Evolutionary conservation across 106 monocot species (phyloP).

Genomic region (Narthecium ossifragum): DNA sequence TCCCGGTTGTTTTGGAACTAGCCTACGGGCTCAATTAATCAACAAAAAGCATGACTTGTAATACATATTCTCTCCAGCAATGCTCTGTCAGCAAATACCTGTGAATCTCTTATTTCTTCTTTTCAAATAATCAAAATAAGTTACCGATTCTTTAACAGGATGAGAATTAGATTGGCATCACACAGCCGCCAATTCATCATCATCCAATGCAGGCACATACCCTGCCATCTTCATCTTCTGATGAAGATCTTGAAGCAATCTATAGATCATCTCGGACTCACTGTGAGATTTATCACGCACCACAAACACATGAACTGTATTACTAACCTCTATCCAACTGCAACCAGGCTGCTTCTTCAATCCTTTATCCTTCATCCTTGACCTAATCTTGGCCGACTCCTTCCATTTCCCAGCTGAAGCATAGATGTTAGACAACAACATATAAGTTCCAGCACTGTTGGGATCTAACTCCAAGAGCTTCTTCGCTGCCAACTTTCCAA

Average conservation of each 20-base stretch:
- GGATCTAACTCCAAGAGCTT: constrained; percentile 52
- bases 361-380: constrained; percentile 52
- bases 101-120: background rate
- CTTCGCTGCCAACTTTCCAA: constrained; percentile 49
- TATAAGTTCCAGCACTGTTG: constrained; percentile 50
- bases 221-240: constrained; percentile 43
- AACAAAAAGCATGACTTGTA: background rate
- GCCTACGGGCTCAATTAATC: too few species aligned
- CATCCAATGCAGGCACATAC: constrained; percentile 4
- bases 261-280: constrained; percentile 29
- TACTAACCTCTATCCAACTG: constrained; percentile 76
- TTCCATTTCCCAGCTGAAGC: constrained; percentile 59
- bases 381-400: constrained; percentile 46
- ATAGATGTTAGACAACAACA: constrained; percentile 67
- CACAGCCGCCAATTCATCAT: background rate
- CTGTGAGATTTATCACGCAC: constrained; percentile 48
- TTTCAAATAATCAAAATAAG: background rate
- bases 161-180: background rate
- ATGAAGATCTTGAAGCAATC: constrained; percentile 57
- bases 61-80: background rate
- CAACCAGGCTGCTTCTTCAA: constrained; percentile 87
- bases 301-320: constrained; percentile 60
- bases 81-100: background rate
- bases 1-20: too few species aligned
- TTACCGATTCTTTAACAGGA: background rate